Evolutionary conservation across 169 alveolate species (phyloP).

Genomic region (Plasmodium cynomolgi): DNA sequence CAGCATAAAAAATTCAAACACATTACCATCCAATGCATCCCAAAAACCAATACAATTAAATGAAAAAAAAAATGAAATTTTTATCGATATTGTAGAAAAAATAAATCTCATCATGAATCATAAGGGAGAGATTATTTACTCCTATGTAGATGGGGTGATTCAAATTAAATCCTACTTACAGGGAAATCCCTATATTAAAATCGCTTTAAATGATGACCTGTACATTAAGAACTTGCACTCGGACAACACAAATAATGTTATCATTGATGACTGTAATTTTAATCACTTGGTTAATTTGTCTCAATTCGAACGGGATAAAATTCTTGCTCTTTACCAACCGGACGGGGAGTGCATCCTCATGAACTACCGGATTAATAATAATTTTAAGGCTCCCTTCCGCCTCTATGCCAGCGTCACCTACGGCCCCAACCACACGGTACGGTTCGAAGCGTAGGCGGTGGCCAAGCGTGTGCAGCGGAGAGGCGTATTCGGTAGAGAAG

Average conservation of each 20-base stretch:
- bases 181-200: slow-evolving; percentile 90
- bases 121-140: slow-evolving; percentile 89
- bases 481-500: neutral
- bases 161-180: slow-evolving; percentile 91
- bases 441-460: neutral
- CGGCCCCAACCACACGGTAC: slow-evolving; percentile 67
- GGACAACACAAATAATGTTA: slow-evolving; percentile 46
- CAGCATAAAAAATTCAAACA: slow-evolving; percentile 72
- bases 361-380: slow-evolving; percentile 93
- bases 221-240: slow-evolving; percentile 47
- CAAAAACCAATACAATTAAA: slow-evolving; percentile 84
- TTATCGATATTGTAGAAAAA: slow-evolving; percentile 81
- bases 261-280: slow-evolving; percentile 91
- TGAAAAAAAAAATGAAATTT: slow-evolving; percentile 75
- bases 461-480: neutral
- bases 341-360: slow-evolving; percentile 97
- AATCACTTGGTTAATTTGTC: slow-evolving; percentile 91
- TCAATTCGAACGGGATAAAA: slow-evolving; percentile 87
- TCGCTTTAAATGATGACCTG: slow-evolving; percentile 91
- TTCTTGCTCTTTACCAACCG: slow-evolving; percentile 94
- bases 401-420: slow-evolving; percentile 66
- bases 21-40: slow-evolving; percentile 87
- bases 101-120: slow-evolving; percentile 89
- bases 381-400: slow-evolving; percentile 86
- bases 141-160: slow-evolving; percentile 95